Evolutionary conservation across 2,329 filamentous ascomycete species (phyloP).

Genomic region (Venturia carpophila): DNA sequence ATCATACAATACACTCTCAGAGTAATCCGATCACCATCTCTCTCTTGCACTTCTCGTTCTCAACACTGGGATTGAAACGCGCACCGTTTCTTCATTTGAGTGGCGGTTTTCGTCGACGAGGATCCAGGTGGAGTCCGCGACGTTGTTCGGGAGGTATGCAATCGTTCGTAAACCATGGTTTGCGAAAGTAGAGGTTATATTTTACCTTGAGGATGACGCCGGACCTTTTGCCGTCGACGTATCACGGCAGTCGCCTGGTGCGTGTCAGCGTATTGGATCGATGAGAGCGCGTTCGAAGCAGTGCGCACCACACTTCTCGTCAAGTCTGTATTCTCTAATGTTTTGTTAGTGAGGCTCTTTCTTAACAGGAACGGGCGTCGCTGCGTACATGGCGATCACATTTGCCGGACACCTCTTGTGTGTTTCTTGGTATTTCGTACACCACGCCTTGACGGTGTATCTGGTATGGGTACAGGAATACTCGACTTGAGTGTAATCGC

Average conservation of each 20-base stretch:
- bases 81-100: background rate
- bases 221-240: conserved; percentile 17
- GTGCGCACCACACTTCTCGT: conserved; percentile 40
- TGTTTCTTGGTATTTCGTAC: conserved; percentile 45
- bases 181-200: background rate
- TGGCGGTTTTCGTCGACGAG: background rate
- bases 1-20: background rate
- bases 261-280: background rate
- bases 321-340: conserved; percentile 39
- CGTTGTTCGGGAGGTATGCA: background rate
- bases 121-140: background rate
- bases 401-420: conserved; percentile 49
- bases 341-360: conserved; percentile 4
- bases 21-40: background rate
- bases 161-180: background rate
- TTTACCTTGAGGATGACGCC: conserved; percentile 65
- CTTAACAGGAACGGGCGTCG: background rate
- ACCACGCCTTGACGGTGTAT: conserved; percentile 50
- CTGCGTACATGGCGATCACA: conserved; percentile 42
- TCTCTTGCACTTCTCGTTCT: background rate
- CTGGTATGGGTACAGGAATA: conserved; percentile 49
- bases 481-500: conserved; percentile 52
- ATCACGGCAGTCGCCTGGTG: conserved; percentile 20
- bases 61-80: background rate
- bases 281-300: background rate